Evolutionary conservation across 2,329 filamentous ascomycete species (phyloP).

Genomic region (Alternaria sp.): DNA sequence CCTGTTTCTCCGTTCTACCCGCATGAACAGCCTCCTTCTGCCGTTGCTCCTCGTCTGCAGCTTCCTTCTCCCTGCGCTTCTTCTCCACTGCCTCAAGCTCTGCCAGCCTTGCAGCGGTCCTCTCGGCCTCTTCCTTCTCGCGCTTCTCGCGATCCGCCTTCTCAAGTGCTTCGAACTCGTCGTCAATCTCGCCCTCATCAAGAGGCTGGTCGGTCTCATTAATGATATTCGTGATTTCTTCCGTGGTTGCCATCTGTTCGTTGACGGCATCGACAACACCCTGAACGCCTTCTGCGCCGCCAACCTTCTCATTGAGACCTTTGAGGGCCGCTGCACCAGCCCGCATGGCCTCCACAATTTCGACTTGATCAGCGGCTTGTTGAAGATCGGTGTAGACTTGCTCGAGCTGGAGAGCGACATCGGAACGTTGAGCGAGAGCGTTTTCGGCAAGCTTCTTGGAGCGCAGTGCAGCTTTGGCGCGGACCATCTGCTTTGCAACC

Average conservation of each 20-base stretch:
- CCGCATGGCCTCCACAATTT: conserved; percentile 83
- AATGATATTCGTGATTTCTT: conserved; percentile 81
- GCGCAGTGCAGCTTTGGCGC: conserved; percentile 78
- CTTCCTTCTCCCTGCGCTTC: conserved; percentile 46
- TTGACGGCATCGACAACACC: conserved; percentile 75
- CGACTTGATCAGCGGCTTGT: conserved; percentile 82
- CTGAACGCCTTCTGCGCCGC: conserved; percentile 77
- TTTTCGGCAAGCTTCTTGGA: conserved; percentile 83
- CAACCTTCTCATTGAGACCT: conserved; percentile 76
- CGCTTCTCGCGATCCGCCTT: conserved; percentile 76
- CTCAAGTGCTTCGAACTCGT: conserved; percentile 82
- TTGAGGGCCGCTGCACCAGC: conserved; percentile 75
- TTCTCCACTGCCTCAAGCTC: conserved; percentile 43
- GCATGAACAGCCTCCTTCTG: conserved; percentile 28
- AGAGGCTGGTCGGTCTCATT: conserved; percentile 63
- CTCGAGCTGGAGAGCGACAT: conserved; percentile 80
- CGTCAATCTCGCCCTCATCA: conserved; percentile 85
- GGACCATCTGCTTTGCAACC: conserved; percentile 71
- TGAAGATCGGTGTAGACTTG: conserved; percentile 83
- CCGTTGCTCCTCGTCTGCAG: conserved; percentile 57
- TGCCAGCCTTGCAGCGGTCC: conserved; percentile 54
- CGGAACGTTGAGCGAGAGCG: conserved; percentile 72
- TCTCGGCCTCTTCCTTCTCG: conserved; percentile 64
- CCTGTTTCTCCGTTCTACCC: conserved; percentile 13
- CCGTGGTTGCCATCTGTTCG: conserved; percentile 74